phyloP scores from a whole-genome alignment of 345 rosid genomes.

The Brassica carinata region DNA sequence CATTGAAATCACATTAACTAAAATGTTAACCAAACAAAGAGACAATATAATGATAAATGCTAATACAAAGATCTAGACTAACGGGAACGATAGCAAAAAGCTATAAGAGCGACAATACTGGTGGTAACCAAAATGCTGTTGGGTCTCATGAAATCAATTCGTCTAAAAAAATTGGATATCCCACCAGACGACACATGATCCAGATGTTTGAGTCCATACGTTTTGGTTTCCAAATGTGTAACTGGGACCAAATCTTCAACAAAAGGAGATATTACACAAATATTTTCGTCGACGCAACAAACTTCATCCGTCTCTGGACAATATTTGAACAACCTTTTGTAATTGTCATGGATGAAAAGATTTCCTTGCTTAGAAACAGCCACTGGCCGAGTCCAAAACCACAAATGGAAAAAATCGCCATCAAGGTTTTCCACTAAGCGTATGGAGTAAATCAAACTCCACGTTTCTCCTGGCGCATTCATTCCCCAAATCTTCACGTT shows the following conservation, averaged over 20 bases:
- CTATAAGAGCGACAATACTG: too few species aligned
- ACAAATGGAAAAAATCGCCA: neutral
- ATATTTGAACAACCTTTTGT: neutral
- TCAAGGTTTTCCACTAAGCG: too few species aligned
- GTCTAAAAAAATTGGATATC: neutral
- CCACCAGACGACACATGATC: neutral
- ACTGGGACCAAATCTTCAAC: neutral
- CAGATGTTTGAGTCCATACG: neutral
- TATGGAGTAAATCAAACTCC: neutral
- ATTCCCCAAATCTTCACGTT: neutral
- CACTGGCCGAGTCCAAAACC: neutral
- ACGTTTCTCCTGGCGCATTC: neutral
- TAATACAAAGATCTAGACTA: too few species aligned
- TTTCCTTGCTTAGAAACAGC: neutral
- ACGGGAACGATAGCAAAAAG: too few species aligned
- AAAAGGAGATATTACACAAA: neutral
- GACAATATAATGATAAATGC: too few species aligned
- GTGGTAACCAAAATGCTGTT: too few species aligned
- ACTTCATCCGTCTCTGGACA: too few species aligned
- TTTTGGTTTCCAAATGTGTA: neutral
- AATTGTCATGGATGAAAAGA: neutral
- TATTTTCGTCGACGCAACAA: too few species aligned
- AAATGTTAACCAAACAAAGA: too few species aligned
- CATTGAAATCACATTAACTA: too few species aligned
- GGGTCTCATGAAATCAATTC: neutral